Base-by-base conservation (phyloP, 305 asterid genomes). In the Fraxinus xanthoxyloides region DNA sequence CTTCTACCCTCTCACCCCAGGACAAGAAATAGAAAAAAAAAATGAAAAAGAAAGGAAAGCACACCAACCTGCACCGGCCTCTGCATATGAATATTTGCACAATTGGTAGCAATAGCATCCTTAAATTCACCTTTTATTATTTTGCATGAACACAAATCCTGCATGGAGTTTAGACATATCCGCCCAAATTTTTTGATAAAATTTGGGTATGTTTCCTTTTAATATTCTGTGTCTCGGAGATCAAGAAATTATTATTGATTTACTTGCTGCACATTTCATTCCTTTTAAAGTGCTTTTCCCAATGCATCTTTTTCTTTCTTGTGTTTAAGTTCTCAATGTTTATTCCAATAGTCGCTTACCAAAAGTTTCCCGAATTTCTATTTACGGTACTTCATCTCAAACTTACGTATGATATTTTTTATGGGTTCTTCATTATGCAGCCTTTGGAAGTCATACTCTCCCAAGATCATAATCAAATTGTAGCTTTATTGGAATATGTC, bases 401-500 rank as follows among this genome's bases (percentile, higher is more conserved):
- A 56, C 81, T 82, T 77, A 43, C 72, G 38, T 24, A 26, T 30
- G 10, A 72, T 73, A 67, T 82, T 67, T 77, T 31, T 74, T 9
- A 72, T 79, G 84, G 65, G 78, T 77, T 85, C 81, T 83, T 88
- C 38, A 19, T 72, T 28, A 69, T 91, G 92, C 97, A 96, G 99
- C 98, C 99, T 85, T 87, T 96, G 90, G 98, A 96, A 90, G 91
- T 92, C 85, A 89, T 96, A 83, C 94, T 96, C 82, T 90, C 94
- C 84, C 99, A 96, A 82, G 98, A 96, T 88, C 98, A 88, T 83
- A 93, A 84, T 88, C 98, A 96, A 82, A 89, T 96, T 81, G 88
- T 94, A 78, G 90, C 97, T 83, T 81, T 96, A 79, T 85, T 93
- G 84, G 98, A 96, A 87, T 93, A 92, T 79, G 94, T 92, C 81